A percentile compares a stretch with the other conserved stretches of the same genome.
These are phyloP conservation scores for Trametes elegans DNA, from an alignment of 768 basidiomycete species.

Conservation along the genomic window DNA sequence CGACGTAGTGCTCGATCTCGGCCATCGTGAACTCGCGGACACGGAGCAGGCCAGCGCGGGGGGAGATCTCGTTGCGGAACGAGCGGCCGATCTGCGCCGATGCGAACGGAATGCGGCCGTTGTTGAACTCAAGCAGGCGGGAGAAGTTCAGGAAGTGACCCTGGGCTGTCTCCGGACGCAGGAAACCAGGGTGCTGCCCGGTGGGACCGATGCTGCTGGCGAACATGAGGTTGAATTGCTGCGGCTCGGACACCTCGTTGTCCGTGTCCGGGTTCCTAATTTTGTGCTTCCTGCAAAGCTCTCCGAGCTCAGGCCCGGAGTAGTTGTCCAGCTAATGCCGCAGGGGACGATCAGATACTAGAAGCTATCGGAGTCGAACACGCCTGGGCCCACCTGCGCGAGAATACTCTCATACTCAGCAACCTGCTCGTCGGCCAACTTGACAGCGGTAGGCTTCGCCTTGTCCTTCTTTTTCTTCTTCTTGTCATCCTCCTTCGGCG, in stretches of 20 bases:
- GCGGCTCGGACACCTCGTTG: constrained; percentile 90
- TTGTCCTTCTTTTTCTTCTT: constrained; percentile 76
- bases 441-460: constrained; percentile 66
- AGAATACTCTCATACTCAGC: constrained; percentile 78
- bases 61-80: constrained; percentile 98
- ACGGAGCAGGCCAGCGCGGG: constrained; percentile 91
- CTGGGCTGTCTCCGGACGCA: constrained; percentile 97
- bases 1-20: constrained; percentile 98
- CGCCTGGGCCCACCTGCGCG: constrained; percentile 66
- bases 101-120: constrained; percentile 93
- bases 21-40: constrained; percentile 99
- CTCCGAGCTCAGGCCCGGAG: constrained; percentile 83
- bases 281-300: constrained; percentile 75
- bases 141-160: constrained; percentile 99
- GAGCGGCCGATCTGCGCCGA: constrained; percentile 95
- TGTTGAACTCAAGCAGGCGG: constrained; percentile 96
- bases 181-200: constrained; percentile 92
- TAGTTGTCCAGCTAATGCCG: constrained; percentile 83
- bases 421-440: constrained; percentile 70
- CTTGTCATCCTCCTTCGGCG: constrained; percentile 48
- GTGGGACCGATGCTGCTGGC: constrained; percentile 96
- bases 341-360: constrained; percentile 14
- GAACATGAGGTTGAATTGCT: constrained; percentile 99
- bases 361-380: neutral
- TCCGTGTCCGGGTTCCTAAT: constrained; percentile 90